Base-by-base conservation (phyloP, 2,329 filamentous ascomycete genomes). In the Venturia carpophila region DNA sequence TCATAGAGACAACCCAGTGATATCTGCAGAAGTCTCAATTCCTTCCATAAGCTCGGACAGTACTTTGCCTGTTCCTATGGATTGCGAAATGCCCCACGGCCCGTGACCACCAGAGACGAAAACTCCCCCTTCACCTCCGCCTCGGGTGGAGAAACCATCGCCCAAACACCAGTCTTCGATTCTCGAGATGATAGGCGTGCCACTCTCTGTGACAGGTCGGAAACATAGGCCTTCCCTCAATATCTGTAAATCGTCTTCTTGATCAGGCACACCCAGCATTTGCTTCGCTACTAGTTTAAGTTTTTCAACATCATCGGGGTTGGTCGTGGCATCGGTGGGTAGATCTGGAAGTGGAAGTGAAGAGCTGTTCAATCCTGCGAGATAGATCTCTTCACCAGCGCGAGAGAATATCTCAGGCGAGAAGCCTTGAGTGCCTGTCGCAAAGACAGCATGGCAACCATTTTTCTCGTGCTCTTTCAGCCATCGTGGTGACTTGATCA, bases 91-190 rank as follows among this genome's bases (percentile, higher is more conserved):
- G 9, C 70, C 89, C 89, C 89, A 92, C 0, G 89, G 87, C 0
- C 89, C 89, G 77, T 92, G 89, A 0, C 90, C 89, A 4, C 86
- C 80, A 1, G 87, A 86, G 43, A 92, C 73, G 72, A 84, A 92
- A 0, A 93, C 86, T 4, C 89, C 88, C 1, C 87, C 85, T 0
- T 79, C 78, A 0, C 70, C 71, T n/a, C 71, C 73, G 37, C 70
- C 71, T 68, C 68, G 73, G 27, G 79, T 84, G 66, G 71, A 75
- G 9, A 82, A 71, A 15, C 52, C 52, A 13, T 70, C 71, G 1
- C 85, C 86, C 3, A 91, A 79, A 47, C 80, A 77, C 11, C 75
- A 71, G 68, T 89, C 84, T 1, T 78, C 74, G 37, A 91, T 74
- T 47, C 82, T 78, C 2, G 80, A 77, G 11, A 92, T 71, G 34